phyloP scores from a whole-genome alignment of 345 rosid genomes.

The Camelina laxa region DNA sequence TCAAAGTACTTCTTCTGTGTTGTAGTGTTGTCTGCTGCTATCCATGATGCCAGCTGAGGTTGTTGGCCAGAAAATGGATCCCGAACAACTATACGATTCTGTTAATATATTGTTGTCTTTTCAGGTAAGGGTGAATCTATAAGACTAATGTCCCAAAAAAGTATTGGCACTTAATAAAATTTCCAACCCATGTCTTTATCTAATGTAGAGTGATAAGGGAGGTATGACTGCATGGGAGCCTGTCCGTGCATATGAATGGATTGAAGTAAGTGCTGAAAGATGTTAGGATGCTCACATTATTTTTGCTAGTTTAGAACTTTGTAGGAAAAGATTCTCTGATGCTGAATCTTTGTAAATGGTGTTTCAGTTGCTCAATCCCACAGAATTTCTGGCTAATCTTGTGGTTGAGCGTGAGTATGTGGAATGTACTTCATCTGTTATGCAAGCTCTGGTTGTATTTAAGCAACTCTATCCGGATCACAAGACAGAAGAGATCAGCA shows the following conservation, averaged over 20 bases:
- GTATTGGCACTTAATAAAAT: background rate
- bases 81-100: conserved; percentile 51
- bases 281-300: background rate
- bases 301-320: background rate
- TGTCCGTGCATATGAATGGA: conserved; percentile 34
- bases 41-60: conserved; percentile 70
- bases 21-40: conserved; percentile 66
- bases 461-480: conserved; percentile 52
- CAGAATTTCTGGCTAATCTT: conserved; percentile 49
- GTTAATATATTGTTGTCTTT: conserved; percentile 68
- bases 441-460: conserved; percentile 44
- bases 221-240: conserved; percentile 47
- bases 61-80: conserved; percentile 63
- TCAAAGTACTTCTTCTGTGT: conserved; percentile 5
- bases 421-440: conserved; percentile 55
- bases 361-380: conserved; percentile 54
- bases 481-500: conserved; percentile 48
- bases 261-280: conserved; percentile 14
- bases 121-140: conserved; percentile 46
- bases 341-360: conserved; percentile 12
- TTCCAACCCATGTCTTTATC: background rate
- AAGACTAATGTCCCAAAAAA: background rate
- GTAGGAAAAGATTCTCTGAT: background rate
- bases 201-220: conserved; percentile 40
- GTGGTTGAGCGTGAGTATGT: conserved; percentile 54